Evolutionary conservation across 1,284 basidiomycete genomes (phyloP), one percentile per base, ranked within the genome.

Genomic region (Pterulicium gracile): DNA sequence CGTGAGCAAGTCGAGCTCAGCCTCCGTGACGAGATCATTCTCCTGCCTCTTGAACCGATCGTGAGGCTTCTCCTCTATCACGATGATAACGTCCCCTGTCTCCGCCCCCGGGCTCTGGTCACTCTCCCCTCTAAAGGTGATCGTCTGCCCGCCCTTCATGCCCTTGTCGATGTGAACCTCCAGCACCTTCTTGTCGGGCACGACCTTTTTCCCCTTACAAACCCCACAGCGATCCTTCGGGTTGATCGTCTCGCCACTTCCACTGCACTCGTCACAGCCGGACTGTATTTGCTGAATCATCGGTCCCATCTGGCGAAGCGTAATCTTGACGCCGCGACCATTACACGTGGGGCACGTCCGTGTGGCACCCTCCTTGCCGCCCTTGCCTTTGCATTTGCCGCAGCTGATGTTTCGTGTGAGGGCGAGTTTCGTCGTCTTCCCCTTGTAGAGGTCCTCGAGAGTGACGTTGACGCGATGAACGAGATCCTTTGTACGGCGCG

Each of bases 201-300:
- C 58, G 49, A 90, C 84, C 75, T 98, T 99, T 75, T 96, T 96
- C 55, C 94, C 96, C 64, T 88, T 88, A 77, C 96, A 99, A 40
- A 69, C 70, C 66, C 84, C 81, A 79, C 96, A 99, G 54, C 86
- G 78, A 72, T 98, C 93, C 68, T 95, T 98, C 48, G 74, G 63
- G 67, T 93, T 92, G 72, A 98, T 96, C 57, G 90, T 76, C 68
- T 98, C 95, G 54, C 96, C 96, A 18, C 80, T 77, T 24, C 91
- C 96, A 46, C 75, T 76, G 65, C 96, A 99, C 24, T 97, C 94
- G 60, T 87, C 81, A 70, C 96, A 99, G 44, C 83, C 77, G 54
- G 92, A 88, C 64, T 98, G 96, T 58, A 98, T 90, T 68, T 99
- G 96, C 69, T 99, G 96, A 57, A 99, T 92, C 96, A 99, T 99